Base-by-base conservation (phyloP, 192 early-diverging fungal genomes). In the Coemansia sp. region DNA sequence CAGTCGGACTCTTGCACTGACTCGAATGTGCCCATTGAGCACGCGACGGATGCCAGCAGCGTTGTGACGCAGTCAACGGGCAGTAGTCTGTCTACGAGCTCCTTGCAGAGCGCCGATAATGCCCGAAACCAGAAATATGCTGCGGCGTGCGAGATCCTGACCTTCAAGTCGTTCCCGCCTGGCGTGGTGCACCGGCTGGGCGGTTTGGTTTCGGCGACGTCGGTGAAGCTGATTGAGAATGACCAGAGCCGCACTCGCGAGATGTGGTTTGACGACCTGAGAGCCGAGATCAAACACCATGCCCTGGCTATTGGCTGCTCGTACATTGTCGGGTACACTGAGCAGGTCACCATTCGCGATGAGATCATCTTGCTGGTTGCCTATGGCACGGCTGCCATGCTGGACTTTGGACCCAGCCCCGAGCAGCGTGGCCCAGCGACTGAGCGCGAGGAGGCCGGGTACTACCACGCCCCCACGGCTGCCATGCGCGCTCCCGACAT, bases 281-380 rank as follows among this genome's bases (percentile, higher is more conserved):
- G 92, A 35, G 91, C 91, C 31, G 92, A 93, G 69, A 88, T 93
- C 73, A 90, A 90, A 59, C 76, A 79, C 36, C 92, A 93, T 64
- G 91, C 91, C 12, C 62, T 85, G 53, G 72, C 80, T 0, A 64
- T 92, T 7, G 84, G 85, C n/a, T 93, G 91, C 61, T 75, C 86
- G 28, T 80, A 89, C 55, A 79, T 93, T 25, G 79, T 92, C 39
- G 92, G 92, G 42, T 93, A 93, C 73, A 78, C 82, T 13, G 92
- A 93, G 62, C 72, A 72, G 3, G 76, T 83, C 9, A 84, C 82
- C 14, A 87, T 93, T 43, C 80, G 73, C 50, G 89, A 90, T 38
- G 91, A 92, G 28, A 65, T 92, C 6, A 80, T 73, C 81, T 53
- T 86, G 0, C 77, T 93, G 18, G 83, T 89, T 6, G 91, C 88